Percentiles rank a stretch among this genome's conserved stretches.
Conservation (phyloP, 805 yeast genomes). For the Starmerella bombicola region DNA sequence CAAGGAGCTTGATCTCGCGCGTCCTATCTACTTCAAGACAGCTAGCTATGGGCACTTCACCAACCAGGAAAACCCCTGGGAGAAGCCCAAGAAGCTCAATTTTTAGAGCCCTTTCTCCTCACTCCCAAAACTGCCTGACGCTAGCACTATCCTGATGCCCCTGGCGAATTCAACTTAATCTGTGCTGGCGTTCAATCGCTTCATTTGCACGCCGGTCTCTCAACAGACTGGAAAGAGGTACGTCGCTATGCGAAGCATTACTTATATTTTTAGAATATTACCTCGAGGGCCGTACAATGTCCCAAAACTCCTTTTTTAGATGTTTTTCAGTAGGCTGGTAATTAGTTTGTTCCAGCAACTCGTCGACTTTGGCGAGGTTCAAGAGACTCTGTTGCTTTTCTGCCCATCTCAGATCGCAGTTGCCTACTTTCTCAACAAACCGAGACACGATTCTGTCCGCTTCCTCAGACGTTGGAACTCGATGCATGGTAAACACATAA, state of each 20-base stretch:
- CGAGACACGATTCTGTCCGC: neutral
- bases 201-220: constrained; percentile 13
- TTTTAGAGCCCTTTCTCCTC: too few relatives aligned
- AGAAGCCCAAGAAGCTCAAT: constrained; percentile 65
- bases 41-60: constrained; percentile 99
- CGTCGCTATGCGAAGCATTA: neutral
- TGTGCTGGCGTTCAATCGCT: too few relatives aligned
- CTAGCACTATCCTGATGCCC: too few relatives aligned
- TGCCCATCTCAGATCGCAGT: constrained; percentile 10
- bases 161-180: too few relatives aligned
- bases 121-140: too few relatives aligned
- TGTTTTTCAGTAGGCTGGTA: neutral
- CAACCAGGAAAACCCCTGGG: constrained; percentile 98
- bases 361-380: neutral
- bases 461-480: constrained; percentile 9
- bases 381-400: neutral
- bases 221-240: constrained; percentile 14
- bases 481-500: constrained; percentile 11
- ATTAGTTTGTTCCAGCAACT: constrained; percentile 1
- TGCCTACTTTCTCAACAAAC: constrained; percentile 1
- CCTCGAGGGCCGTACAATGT: too few relatives aligned
- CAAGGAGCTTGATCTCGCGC: constrained; percentile 89
- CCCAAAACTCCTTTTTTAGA: neutral
- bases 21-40: constrained; percentile 98
- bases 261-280: too few relatives aligned